phyloP scores from a whole-genome alignment of 805 yeast genomes.

The Lipomyces starkeyi region DNA sequence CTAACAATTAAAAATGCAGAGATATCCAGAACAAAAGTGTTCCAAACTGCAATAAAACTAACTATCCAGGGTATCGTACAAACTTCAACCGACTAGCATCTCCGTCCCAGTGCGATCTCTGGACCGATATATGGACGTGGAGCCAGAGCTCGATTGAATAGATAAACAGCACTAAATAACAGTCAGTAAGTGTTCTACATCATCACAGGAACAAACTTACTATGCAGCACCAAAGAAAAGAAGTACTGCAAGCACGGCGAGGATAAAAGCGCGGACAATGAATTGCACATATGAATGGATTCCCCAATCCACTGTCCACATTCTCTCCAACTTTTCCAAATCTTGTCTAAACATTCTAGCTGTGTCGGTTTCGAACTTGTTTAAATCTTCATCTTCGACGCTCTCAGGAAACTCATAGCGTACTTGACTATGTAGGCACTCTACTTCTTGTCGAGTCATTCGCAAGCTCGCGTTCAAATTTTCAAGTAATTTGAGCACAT shows the following conservation, averaged over 20 bases:
- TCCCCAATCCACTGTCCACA: not conserved
- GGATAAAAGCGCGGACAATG: not conserved
- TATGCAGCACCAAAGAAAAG: not conserved
- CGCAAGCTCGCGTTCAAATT: not conserved
- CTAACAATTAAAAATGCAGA: not conserved
- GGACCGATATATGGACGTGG: constrained; percentile 1
- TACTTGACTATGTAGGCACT: not conserved
- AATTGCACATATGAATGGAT: not conserved
- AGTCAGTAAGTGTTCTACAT: not conserved
- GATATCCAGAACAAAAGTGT: not conserved
- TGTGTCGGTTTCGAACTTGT: not conserved
- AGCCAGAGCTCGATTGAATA: not conserved
- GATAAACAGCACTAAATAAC: not conserved
- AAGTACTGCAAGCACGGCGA: not conserved
- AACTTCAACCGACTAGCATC: not conserved
- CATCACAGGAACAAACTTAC: not conserved
- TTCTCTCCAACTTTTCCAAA: constrained; percentile 2
- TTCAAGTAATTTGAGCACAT: not conserved
- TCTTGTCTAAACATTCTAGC: not conserved
- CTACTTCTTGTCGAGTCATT: constrained; percentile 1
- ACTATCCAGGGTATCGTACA: not conserved
- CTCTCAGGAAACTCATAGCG: not conserved
- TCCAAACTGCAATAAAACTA: not conserved
- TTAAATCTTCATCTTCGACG: not conserved
- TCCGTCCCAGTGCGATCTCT: constrained; percentile 1